Percentiles rank a stretch among this genome's conserved stretches.
These are phyloP conservation scores for Suillus lakei DNA, from an alignment of 768 basidiomycete genomes.

Conservation along the genomic window DNA sequence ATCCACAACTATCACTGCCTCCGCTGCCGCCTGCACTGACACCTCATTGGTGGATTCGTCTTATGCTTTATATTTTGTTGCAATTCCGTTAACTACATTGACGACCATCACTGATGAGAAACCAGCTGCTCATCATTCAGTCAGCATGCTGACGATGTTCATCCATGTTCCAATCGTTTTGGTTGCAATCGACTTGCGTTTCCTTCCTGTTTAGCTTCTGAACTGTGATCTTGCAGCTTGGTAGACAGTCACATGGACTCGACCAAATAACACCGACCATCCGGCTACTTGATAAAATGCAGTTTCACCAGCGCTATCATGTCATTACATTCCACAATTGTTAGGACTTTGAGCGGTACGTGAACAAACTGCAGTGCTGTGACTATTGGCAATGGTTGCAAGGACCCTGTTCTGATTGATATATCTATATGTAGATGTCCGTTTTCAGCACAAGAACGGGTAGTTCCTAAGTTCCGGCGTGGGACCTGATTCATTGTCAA, in stretches of 20 bases:
- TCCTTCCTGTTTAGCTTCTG: not conserved
- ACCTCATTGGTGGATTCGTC: not conserved
- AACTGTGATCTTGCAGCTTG: not conserved
- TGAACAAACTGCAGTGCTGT: not conserved
- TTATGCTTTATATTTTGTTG: not conserved
- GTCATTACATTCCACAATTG: not conserved
- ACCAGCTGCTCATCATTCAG: not conserved
- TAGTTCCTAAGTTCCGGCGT: not conserved
- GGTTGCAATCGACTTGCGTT: not conserved
- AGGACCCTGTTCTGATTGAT: not conserved
- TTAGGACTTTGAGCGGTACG: not conserved
- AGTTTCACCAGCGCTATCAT: not conserved
- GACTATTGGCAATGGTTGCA: not conserved
- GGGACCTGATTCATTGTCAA: conserved; percentile 1
- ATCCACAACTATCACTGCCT: not conserved
- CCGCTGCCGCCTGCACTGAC: no score
- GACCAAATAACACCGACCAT: not conserved
- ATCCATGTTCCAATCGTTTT: not conserved
- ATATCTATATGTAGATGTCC: not conserved
- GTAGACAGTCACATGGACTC: not conserved
- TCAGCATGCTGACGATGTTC: not conserved
- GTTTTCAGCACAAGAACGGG: not conserved
- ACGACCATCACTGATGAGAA: not conserved
- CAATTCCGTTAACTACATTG: not conserved
- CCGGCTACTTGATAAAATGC: not conserved